Evolutionary conservation across 1,139 yeast species (phyloP), one percentile per base, ranked within the genome.

Genomic region (Zygosaccharomyces sapae): DNA sequence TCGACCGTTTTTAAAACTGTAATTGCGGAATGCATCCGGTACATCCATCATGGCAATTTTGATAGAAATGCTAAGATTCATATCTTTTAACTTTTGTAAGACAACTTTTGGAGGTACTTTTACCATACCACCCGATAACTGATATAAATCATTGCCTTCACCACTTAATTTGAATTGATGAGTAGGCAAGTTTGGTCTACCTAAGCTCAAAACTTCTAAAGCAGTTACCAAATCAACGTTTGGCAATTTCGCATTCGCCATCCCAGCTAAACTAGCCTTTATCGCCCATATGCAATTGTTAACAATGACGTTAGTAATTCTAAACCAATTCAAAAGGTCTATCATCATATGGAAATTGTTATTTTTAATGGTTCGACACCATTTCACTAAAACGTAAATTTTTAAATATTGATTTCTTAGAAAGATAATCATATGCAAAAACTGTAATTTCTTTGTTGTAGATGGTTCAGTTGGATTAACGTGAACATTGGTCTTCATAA

Each of bases 161-260:
- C 61, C 60, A 35, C 60, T 56, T 29, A 57, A 40, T 38, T 51
- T 55, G 57, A 81, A 79, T 54, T 77, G 76, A 61, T 84, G 82
- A n/a, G 46, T 46, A 1, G 90, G 83, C 38, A 86, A 72, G 41
- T 80, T 80, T 1, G 97, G 96, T 54, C 86, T 72, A 2, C 95
- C 95, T 40, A 79, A 74, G 35, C 82, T 76, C 44, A 89, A 71
- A 1, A 92, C 96, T 61, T 90, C 95, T 55, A 90, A 71, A 1
- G 96, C 88, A 0, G 97, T 89, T 37, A 81, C 76, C 30, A 92
- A 67, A 65, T 92, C 97, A 1, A 96, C 92, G 65, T 88, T 86
- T 5, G 96, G 94, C 50, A 90, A 69, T 60, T 88, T 87, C 1
- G 97, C 97, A 13, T 90, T 87, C 4, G 81, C 74, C 51, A 89